A percentile compares a stretch with the other conserved stretches of the same genome.
Evolutionary conservation across 768 basidiomycete genomes (phyloP).

Genomic region (Rhodosporidiobolus odoratus): DNA sequence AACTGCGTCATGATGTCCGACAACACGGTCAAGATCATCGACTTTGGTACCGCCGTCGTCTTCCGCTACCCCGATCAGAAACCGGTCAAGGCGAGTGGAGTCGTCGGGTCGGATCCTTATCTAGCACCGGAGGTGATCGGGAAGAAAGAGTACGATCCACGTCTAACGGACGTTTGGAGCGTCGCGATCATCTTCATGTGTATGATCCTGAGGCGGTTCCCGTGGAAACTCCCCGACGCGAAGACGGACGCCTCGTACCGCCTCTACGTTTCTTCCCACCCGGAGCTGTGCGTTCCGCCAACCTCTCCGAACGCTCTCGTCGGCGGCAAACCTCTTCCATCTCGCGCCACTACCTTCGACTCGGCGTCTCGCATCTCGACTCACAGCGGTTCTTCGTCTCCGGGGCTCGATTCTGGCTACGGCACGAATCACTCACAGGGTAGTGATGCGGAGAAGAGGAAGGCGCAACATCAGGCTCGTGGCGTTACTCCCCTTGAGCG

Average conservation of each 20-base stretch:
- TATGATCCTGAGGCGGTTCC: slow-evolving; percentile 95
- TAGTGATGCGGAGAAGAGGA: slow-evolving; percentile 20
- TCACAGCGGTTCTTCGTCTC: slow-evolving; percentile 20
- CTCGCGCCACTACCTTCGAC: slow-evolving; percentile 16
- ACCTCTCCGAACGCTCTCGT: slow-evolving; percentile 14
- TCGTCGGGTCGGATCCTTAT: slow-evolving; percentile 97
- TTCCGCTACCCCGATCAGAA: slow-evolving; percentile 93
- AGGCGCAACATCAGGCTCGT: slow-evolving; percentile 6
- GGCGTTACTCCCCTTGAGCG: slow-evolving; percentile 35
- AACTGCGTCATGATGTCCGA: slow-evolving; percentile 98
- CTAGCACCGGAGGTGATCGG: slow-evolving; percentile 90
- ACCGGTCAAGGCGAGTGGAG: slow-evolving; percentile 68
- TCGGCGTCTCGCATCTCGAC: slow-evolving; percentile 24
- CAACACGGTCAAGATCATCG: slow-evolving; percentile 96
- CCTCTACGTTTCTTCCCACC: slow-evolving; percentile 86
- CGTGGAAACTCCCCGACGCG: slow-evolving; percentile 96
- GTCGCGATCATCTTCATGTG: slow-evolving; percentile 98
- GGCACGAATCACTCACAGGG: slow-evolving; percentile 10
- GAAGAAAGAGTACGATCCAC: slow-evolving; percentile 78
- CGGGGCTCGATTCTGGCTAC: slow-evolving; percentile 27
- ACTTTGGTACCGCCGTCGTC: slow-evolving; percentile 99
- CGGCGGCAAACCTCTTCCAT: slow-evolving; percentile 38
- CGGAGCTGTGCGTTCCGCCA: slow-evolving; percentile 59
- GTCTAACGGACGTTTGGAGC: slow-evolving; percentile 98
- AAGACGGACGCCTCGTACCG: slow-evolving; percentile 88